Evolutionary conservation across 2,329 filamentous ascomycete genomes (phyloP).

Genomic region (Emericellopsis cladophorae): DNA sequence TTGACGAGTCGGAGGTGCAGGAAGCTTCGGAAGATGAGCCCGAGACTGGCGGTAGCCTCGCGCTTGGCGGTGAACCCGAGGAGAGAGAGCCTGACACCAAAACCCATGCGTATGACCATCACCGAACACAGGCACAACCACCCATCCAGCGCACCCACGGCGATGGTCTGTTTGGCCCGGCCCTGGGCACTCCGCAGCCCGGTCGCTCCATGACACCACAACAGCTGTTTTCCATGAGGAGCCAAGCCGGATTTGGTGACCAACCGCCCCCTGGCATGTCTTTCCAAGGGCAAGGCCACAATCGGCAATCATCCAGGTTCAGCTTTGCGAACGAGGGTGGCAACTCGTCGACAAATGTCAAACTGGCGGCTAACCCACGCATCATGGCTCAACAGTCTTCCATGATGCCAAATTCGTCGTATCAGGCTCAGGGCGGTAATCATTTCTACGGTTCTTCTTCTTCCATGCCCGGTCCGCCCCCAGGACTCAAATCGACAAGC

Average conservation of each 20-base stretch:
- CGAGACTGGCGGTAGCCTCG: slow-evolving; percentile 72
- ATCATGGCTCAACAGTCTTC: slow-evolving; percentile 74
- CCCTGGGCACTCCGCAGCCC: slow-evolving; percentile 28
- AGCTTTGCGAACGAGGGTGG: slow-evolving; percentile 72
- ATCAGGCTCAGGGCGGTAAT: slow-evolving; percentile 46
- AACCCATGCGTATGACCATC: slow-evolving; percentile 36
- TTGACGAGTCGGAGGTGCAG: slow-evolving; percentile 29
- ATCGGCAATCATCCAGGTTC: slow-evolving; percentile 74
- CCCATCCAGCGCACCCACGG: slow-evolving; percentile 56
- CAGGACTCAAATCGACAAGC: slow-evolving; percentile 86
- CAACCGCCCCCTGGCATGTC: slow-evolving; percentile 48
- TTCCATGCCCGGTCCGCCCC: slow-evolving; percentile 84
- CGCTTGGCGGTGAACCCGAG: slow-evolving; percentile 86
- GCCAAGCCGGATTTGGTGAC: slow-evolving; percentile 46
- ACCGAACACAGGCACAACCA: slow-evolving; percentile 58
- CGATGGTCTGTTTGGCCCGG: slow-evolving; percentile 42
- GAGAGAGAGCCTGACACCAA: slow-evolving; percentile 50
- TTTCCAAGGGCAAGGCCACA: slow-evolving; percentile 54
- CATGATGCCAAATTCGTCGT: slow-evolving; percentile 60
- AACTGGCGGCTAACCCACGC: slow-evolving; percentile 66
- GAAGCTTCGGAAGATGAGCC: slow-evolving; percentile 57
- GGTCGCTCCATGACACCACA: slow-evolving; percentile 70
- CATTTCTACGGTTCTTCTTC: slow-evolving; percentile 60
- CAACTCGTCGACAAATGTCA: slow-evolving; percentile 40
- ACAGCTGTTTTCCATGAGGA: slow-evolving; percentile 58